Conservation (phyloP, 345 rosid genomes). For the Clarkia xantiana region DNA sequence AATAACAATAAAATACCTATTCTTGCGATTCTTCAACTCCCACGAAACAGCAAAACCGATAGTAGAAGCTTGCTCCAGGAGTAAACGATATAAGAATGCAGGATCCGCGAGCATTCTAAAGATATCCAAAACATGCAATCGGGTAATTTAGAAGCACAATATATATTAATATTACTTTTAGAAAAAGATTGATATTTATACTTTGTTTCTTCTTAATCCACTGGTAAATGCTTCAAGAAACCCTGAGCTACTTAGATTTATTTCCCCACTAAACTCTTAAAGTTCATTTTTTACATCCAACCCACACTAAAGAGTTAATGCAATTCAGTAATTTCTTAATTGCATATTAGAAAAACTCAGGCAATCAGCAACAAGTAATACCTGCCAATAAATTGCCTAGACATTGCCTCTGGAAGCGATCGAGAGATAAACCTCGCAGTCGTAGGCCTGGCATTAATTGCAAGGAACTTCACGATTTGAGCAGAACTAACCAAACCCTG, state of each 20-base stretch:
- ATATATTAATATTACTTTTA: too few relatives aligned
- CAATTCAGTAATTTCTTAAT: neutral
- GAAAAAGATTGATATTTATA: too few relatives aligned
- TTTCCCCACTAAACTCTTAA: too few relatives aligned
- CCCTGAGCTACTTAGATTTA: too few relatives aligned
- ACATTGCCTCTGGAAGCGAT: conserved; percentile 69
- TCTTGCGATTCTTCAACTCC: conserved; percentile 79
- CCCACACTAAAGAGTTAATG: neutral
- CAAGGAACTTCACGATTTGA: conserved; percentile 81
- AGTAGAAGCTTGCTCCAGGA: conserved; percentile 80
- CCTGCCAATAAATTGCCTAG: conserved; percentile 97
- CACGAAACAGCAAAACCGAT: conserved; percentile 78
- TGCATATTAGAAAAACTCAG: neutral
- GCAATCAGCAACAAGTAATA: conserved; percentile 12
- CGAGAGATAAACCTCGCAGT: conserved; percentile 71
- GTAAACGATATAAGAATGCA: conserved; percentile 64
- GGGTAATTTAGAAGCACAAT: neutral
- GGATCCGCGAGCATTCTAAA: conserved; percentile 95
- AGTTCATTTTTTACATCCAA: neutral
- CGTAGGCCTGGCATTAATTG: conserved; percentile 91
- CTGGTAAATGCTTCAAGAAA: too few relatives aligned
- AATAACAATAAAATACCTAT: conserved; percentile 32
- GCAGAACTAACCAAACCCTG: conserved; percentile 99
- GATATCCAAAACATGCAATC: conserved; percentile 6
- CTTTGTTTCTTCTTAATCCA: too few relatives aligned